Evolutionary conservation across 371 early-diverging fungal genomes (phyloP).

Genomic region (Mucor ambiguus): DNA sequence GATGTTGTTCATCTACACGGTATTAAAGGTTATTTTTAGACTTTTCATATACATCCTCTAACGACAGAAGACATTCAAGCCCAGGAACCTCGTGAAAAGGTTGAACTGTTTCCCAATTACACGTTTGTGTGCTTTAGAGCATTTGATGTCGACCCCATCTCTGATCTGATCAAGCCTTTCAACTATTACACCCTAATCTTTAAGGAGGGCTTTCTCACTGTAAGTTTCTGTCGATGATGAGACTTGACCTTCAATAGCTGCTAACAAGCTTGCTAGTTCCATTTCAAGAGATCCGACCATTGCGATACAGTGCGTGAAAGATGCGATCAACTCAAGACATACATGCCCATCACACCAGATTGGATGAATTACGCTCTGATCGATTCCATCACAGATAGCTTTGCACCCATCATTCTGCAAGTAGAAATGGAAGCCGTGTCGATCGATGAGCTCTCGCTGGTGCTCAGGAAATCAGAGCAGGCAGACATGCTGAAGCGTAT

Average conservation of each 20-base stretch:
- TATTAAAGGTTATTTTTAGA: constrained; percentile 19
- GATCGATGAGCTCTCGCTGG: constrained; percentile 86
- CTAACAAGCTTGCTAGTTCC: constrained; percentile 29
- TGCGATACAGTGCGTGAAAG: constrained; percentile 38
- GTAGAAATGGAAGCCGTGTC: constrained; percentile 86
- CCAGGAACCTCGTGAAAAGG: constrained; percentile 76
- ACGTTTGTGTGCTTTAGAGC: constrained; percentile 70
- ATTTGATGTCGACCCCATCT: constrained; percentile 63
- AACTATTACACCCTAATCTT: constrained; percentile 85
- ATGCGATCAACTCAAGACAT: constrained; percentile 40
- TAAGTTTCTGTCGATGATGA: constrained; percentile 22
- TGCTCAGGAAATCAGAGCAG: constrained; percentile 73
- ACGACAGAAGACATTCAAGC: constrained; percentile 92
- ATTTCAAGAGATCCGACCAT: constrained; percentile 37
- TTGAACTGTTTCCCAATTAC: constrained; percentile 73
- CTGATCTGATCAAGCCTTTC: constrained; percentile 57
- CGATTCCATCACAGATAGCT: constrained; percentile 81
- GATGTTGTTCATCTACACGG: not conserved
- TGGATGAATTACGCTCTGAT: constrained; percentile 86
- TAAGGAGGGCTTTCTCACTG: constrained; percentile 60
- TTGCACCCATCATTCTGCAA: constrained; percentile 71
- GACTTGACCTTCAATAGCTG: no score
- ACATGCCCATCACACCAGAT: constrained; percentile 55
- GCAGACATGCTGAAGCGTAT: constrained; percentile 88
- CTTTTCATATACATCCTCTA: constrained; percentile 79